A percentile compares a stretch with the other conserved stretches of the same genome.
phyloP scores from a whole-genome alignment of 768 basidiomycete genomes.

The Porphyrellus cyaneotinctus region DNA sequence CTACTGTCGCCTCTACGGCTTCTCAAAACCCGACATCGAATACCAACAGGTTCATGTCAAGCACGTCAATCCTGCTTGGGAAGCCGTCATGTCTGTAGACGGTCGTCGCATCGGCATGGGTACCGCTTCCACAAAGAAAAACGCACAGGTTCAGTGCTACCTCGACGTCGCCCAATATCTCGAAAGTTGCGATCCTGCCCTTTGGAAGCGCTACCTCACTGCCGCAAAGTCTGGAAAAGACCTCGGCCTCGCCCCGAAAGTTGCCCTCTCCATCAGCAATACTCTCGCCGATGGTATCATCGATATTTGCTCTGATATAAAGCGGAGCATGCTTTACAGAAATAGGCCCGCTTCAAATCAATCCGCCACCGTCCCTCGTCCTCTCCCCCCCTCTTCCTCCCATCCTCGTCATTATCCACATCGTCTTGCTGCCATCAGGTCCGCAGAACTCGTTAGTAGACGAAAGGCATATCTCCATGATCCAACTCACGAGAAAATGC shows the following conservation, averaged over 20 bases:
- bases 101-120: slow-evolving; percentile 83
- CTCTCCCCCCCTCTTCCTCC: slow-evolving; percentile 8
- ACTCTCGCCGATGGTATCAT: slow-evolving; percentile 64
- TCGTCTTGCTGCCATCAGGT: slow-evolving; percentile 46
- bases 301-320: slow-evolving; percentile 66
- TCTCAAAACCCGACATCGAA: slow-evolving; percentile 67
- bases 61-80: slow-evolving; percentile 44
- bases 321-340: slow-evolving; percentile 57
- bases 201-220: slow-evolving; percentile 71
- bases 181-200: slow-evolving; percentile 71
- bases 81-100: slow-evolving; percentile 71
- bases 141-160: slow-evolving; percentile 66
- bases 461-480: slow-evolving; percentile 58
- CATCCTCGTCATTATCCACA: slow-evolving; percentile 29
- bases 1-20: slow-evolving; percentile 78
- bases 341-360: slow-evolving; percentile 48
- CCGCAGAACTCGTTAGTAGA: slow-evolving; percentile 48
- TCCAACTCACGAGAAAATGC: slow-evolving; percentile 60
- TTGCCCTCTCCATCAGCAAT: slow-evolving; percentile 62
- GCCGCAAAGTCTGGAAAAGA: slow-evolving; percentile 63
- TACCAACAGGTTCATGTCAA: slow-evolving; percentile 37
- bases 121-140: slow-evolving; percentile 62
- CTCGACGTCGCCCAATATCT: slow-evolving; percentile 87
- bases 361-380: slow-evolving; percentile 1
- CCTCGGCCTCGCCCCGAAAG: slow-evolving; percentile 66